These are phyloP conservation scores for Galium porrigens DNA, from an alignment of 305 asterid species.

Conservation along the genomic window DNA sequence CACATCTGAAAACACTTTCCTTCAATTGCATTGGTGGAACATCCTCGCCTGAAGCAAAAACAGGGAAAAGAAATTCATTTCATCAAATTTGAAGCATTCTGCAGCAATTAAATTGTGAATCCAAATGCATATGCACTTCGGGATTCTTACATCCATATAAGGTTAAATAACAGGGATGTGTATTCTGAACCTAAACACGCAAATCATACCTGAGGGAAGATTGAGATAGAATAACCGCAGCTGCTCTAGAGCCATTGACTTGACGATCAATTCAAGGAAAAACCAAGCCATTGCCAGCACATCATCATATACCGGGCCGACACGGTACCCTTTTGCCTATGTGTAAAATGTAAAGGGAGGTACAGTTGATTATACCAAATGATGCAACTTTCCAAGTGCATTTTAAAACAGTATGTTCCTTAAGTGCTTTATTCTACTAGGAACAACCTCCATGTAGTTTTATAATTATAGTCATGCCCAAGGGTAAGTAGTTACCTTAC, in stretches of 20 bases:
- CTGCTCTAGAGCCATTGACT: constrained; percentile 97
- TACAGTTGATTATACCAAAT: not conserved
- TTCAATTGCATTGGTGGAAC: constrained; percentile 96
- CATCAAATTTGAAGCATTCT: not conserved
- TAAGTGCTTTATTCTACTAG: not conserved
- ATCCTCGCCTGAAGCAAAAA: constrained; percentile 62
- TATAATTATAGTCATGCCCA: not conserved
- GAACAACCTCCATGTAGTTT: not conserved
- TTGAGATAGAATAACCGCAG: constrained; percentile 72
- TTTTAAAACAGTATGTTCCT: not conserved
- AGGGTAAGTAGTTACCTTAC: constrained; percentile 51
- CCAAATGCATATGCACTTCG: not conserved
- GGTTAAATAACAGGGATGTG: not conserved
- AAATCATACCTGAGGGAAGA: constrained; percentile 62
- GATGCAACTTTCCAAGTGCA: not conserved
- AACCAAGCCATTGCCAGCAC: constrained; percentile 99
- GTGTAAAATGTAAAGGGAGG: constrained; percentile 19
- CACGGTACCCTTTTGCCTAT: constrained; percentile 98
- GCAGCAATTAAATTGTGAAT: not conserved
- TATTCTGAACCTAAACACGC: not conserved
- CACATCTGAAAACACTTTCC: constrained; percentile 92
- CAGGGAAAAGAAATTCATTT: constrained; percentile 8
- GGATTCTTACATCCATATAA: not conserved
- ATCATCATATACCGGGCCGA: constrained; percentile 98
- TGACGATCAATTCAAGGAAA: constrained; percentile 89